Base-by-base conservation (phyloP, 345 rosid genomes). In the Brassica carinata region DNA sequence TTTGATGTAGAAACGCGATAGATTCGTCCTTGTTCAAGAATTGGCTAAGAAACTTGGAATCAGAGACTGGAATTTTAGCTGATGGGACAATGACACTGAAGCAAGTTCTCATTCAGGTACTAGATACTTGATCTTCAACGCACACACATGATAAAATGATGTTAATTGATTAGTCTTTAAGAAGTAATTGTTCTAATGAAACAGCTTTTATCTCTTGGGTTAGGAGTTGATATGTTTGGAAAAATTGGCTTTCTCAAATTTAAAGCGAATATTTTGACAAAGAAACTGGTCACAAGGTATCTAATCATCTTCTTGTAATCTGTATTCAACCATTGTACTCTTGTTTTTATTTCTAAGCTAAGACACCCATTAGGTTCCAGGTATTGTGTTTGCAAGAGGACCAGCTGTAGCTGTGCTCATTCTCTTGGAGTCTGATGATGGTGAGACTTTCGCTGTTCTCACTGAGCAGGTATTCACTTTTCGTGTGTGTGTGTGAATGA, bases 141-240 rank as follows among this genome's bases (percentile, higher is more conserved):
- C n/a, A n/a, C n/a, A n/a, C n/a, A n/a, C n/a, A n/a, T n/a, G n/a
- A n/a, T n/a, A n/a, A n/a, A n/a, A n/a, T n/a, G n/a, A n/a, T n/a
- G n/a, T n/a, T n/a, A n/a, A n/a, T n/a, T n/a, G n/a, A n/a, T n/a
- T n/a, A n/a, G n/a, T n/a, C n/a, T n/a, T n/a, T n/a, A n/a, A 9
- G 10, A 43, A 43, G 51, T 13, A 58, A 38, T 57, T 58, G 53
- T 18, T 23, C 8, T 62, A 5, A 62, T 57, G 66, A 36, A 26
- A 18, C 55, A 34, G 13, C 15, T 29, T 9, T 66, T 65, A 3
- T 33, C n/a, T 71, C 4, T 55, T n/a, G 61, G 29, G 8, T 53
- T 58, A 92, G 98, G 98, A 96, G 92, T 95, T 71, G 99, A 95
- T 86, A 89, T 91, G 98, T 93, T 95, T 69, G 98, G 97, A 27